Percentiles rank a stretch among this genome's conserved stretches.
Evolutionary conservation across 768 basidiomycete genomes (phyloP).

Genomic region (Exidia glandulosa): DNA sequence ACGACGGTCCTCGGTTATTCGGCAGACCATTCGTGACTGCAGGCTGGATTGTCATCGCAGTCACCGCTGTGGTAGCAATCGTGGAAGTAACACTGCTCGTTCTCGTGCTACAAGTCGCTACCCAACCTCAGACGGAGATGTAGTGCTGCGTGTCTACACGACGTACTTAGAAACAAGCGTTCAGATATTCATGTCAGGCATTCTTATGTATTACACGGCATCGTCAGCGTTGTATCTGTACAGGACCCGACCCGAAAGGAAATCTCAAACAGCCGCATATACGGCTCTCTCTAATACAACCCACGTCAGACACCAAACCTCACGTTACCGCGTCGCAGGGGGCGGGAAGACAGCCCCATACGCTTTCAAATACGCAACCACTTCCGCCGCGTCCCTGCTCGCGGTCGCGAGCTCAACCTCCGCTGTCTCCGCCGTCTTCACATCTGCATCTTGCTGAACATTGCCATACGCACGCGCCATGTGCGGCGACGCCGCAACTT

Average conservation of each 20-base stretch:
- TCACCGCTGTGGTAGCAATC: constrained; percentile 26
- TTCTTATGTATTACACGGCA: too few species aligned
- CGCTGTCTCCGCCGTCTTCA: neutral
- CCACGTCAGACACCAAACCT: too few species aligned
- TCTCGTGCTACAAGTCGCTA: constrained; percentile 43
- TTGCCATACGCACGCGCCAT: constrained; percentile 33
- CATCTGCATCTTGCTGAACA: neutral
- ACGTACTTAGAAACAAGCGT: too few species aligned
- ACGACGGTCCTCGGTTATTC: constrained; percentile 40
- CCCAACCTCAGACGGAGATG: too few species aligned
- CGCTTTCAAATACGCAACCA: constrained; percentile 54
- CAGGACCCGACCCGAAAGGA: too few species aligned
- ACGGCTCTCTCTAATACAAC: too few species aligned
- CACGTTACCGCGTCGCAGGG: too few species aligned
- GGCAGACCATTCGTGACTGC: constrained; percentile 73
- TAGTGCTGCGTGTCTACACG: too few species aligned
- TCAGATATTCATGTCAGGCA: too few species aligned
- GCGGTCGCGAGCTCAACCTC: neutral
- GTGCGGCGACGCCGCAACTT: constrained; percentile 39
- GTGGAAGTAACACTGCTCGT: constrained; percentile 59
- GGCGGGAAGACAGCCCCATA: constrained; percentile 45
- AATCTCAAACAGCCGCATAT: too few species aligned
- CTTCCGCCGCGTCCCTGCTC: constrained; percentile 50
- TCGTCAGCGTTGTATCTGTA: too few species aligned
- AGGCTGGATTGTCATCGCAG: constrained; percentile 52